These are phyloP conservation scores for Yamadazyma jaroonii DNA, from an alignment of 1,139 yeast species.

Conservation along the genomic window DNA sequence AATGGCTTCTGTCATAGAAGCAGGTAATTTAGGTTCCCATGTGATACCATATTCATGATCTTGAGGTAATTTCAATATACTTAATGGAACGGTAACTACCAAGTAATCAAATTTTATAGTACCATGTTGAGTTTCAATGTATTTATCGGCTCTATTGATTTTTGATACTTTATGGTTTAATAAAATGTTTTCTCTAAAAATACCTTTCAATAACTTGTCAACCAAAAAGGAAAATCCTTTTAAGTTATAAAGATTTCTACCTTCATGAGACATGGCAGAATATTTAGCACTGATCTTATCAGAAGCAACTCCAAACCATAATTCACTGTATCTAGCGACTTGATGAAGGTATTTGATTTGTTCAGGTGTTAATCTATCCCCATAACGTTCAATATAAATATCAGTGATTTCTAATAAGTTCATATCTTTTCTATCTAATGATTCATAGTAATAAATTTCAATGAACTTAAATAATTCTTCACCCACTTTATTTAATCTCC, in stretches of 20 bases:
- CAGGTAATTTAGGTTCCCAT: slow-evolving; percentile 63
- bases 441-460: slow-evolving; percentile 49
- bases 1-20: slow-evolving; percentile 41
- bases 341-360: slow-evolving; percentile 54
- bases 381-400: slow-evolving; percentile 45
- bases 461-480: slow-evolving; percentile 62
- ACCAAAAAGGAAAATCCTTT: slow-evolving; percentile 57
- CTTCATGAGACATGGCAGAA: slow-evolving; percentile 64
- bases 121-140: slow-evolving; percentile 20
- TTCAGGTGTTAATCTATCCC: slow-evolving; percentile 44
- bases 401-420: slow-evolving; percentile 48
- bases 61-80: slow-evolving; percentile 48
- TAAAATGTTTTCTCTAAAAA: slow-evolving; percentile 42
- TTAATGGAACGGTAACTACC: slow-evolving; percentile 75
- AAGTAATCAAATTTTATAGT: slow-evolving; percentile 45
- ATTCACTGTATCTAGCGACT: slow-evolving; percentile 55
- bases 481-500: slow-evolving; percentile 37
- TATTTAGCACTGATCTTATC: slow-evolving; percentile 64
- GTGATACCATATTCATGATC: slow-evolving; percentile 42
- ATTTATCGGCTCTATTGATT: slow-evolving; percentile 29
- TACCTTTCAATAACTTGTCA: slow-evolving; percentile 34
- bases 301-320: slow-evolving; percentile 80
- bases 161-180: slow-evolving; percentile 44
- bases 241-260: slow-evolving; percentile 67
- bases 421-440: slow-evolving; percentile 44